Evolutionary conservation across 2,329 filamentous ascomycete species (phyloP).

Genomic region (Aureobasidium sp.): DNA sequence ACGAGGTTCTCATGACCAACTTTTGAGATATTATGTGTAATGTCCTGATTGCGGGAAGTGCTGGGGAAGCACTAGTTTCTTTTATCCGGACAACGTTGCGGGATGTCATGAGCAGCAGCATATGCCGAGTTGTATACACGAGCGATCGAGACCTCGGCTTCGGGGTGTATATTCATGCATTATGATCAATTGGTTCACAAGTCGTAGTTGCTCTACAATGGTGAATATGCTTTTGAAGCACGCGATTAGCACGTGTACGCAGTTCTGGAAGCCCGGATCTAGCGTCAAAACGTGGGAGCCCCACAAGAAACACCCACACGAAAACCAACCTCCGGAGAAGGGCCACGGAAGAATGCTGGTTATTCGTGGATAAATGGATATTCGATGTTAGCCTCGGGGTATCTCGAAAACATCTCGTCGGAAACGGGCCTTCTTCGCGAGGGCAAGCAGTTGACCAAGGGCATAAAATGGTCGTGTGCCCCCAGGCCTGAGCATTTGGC

Average conservation of each 20-base stretch:
- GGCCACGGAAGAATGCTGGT: conserved; percentile 2
- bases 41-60: conserved; percentile 3
- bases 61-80: conserved; percentile 5
- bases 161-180: neutral
- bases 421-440: conserved; percentile 13
- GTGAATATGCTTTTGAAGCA: neutral
- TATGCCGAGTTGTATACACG: neutral
- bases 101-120: conserved; percentile 1
- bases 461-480: conserved; percentile 10
- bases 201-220: neutral
- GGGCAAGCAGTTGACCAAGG: conserved; percentile 1
- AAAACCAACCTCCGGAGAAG: conserved; percentile 7
- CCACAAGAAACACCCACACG: conserved; percentile 9
- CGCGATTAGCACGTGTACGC: neutral
- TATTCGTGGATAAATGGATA: neutral
- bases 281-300: conserved; percentile 6
- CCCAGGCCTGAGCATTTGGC: neutral
- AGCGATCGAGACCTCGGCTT: neutral
- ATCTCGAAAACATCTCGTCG: conserved; percentile 2
- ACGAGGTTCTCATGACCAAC: conserved; percentile 1
- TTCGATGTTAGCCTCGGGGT: conserved; percentile 11
- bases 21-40: conserved; percentile 2
- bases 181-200: neutral
- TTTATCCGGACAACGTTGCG: conserved; percentile 6
- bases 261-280: neutral